Evolutionary conservation across 2,329 filamentous ascomycete species (phyloP), one percentile per base, ranked within the genome.

Genomic region (Colletotrichum sojae): DNA sequence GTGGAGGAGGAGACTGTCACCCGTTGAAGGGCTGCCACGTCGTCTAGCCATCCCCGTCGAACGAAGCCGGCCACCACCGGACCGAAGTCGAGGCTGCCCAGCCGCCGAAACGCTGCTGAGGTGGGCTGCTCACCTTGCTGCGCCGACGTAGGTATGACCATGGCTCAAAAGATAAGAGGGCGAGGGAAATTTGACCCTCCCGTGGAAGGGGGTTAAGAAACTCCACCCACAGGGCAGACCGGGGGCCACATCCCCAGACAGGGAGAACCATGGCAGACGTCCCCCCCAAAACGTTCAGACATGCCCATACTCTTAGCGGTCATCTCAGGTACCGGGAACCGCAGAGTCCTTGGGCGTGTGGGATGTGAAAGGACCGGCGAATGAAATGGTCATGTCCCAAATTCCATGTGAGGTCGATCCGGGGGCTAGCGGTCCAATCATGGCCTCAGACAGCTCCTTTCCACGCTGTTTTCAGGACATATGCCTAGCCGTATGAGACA

Each of bases 11-110:
- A 40, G 13, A 57, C 27, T 60, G 55, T 56, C 56, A 67, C 46
- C 51, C 45, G 56, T 56, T 25, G 56, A 18, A 18, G 55, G 52
- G 27, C 18, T 27, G 62, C 36, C 62, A 61, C 56, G 51, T 69
- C 13, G 62, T 67, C 62, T 10, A 52, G 67, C 62, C 55, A 67
- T 69, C 55, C 67, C 62, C 55, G 67, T 57, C 67, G n/a, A 31
- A 22, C 12, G 36, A 54, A 46, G 45, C 16, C 22, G 20, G 40
- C 54, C 31, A 45, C 43, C 43, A 15, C 48, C 56, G n/a, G 61
- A 27, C 43, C 27, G 43, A 18, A 27, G 9, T 27, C 59, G 39
- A 40, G 27, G 25, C 43, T 40, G 15, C 36, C 31, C 9, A 13
- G 43, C 51, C 18, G 62, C 62, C 66, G 62, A 67, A 69, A 66